These are phyloP conservation scores for Margaritispora aquatica DNA, from an alignment of 495 filamentous ascomycete genomes.

Conservation along the genomic window DNA sequence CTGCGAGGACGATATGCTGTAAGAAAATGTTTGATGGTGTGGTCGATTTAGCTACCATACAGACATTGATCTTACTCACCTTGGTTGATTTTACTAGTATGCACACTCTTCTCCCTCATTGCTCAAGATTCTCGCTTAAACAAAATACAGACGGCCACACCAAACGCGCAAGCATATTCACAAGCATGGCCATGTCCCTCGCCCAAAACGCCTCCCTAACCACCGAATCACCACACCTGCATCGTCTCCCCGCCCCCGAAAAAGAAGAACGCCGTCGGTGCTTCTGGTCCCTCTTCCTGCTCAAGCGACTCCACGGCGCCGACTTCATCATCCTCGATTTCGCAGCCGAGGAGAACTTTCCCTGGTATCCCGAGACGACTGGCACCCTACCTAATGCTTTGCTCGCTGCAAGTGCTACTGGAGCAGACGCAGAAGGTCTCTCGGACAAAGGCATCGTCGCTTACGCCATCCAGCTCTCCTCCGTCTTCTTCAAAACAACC, in stretches of 20 bases:
- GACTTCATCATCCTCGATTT: conserved; percentile 36
- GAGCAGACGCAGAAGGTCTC: neutral
- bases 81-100: conserved; percentile 42
- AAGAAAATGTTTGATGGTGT: conserved; percentile 38
- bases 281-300: conserved; percentile 43
- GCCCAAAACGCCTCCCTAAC: conserved; percentile 39
- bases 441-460: conserved; percentile 39
- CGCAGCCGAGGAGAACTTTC: conserved; percentile 31
- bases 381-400: conserved; percentile 18
- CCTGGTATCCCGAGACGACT: conserved; percentile 26
- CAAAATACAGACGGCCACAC: conserved; percentile 35
- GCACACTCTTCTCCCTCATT: no score
- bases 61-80: conserved; percentile 39
- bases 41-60: conserved; percentile 42
- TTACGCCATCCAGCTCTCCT: conserved; percentile 41
- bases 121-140: neutral
- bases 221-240: conserved; percentile 28
- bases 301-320: conserved; percentile 39
- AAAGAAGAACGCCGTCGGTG: conserved; percentile 41
- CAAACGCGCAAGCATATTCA: conserved; percentile 42
- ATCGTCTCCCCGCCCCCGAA: conserved; percentile 11
- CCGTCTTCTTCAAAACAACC: conserved; percentile 37
- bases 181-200: conserved; percentile 40
- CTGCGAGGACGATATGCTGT: conserved; percentile 36
- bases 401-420: no score